Base-by-base conservation (phyloP, 2,329 filamentous ascomycete species). In the Fusarium sp. region DNA sequence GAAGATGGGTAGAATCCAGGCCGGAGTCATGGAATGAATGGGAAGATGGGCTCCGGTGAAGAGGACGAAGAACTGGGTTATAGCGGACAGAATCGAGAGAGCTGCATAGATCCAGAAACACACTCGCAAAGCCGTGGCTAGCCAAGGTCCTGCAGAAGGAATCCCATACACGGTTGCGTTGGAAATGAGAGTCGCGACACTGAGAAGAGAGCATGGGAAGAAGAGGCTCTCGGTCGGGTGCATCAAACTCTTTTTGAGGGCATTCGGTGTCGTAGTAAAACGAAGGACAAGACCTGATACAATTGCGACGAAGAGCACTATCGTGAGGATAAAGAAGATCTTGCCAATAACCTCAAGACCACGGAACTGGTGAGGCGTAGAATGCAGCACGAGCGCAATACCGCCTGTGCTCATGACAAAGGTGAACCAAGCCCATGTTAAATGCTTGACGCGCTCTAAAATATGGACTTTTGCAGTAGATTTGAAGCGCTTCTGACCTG, bases 151-250 rank as follows among this genome's bases (percentile, higher is more conserved):
- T 8, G 80, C 79, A 33, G 83, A 78, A 31, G 79, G 76, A 2
- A 82, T 77, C 0, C 89, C 90, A 75, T 91, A 92, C 65, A 90
- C 85, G 9, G 87, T 86, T 40, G 90, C 83, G 70, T 90, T 91
- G 71, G 90, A 87, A 68, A 91, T 82, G 19, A 91, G 80, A 43
- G 90, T 91, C 3, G 89, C 89, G 63, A 91, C 84, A 38, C 87
- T 89, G 57, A 92, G 88, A 36, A 90, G 81, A 6, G 84, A 84
- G 3, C 89, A 87, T 0, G 88, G 88, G 7, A 89, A 85, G 77
- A 91, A 92, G 9, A 91, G 81, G 24, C 84, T 87, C 72, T 92
- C 90, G 0, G 88, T 91, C 0, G 86, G 71, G 47, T 74, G 67
- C 40, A 71, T 55, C 14, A 76, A 47, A 17, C 73, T 76, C 6